A percentile compares a stretch with the other conserved stretches of the same genome.
Evolutionary conservation across 331 rosid species (phyloP).

Genomic region (Saraca asoca): DNA sequence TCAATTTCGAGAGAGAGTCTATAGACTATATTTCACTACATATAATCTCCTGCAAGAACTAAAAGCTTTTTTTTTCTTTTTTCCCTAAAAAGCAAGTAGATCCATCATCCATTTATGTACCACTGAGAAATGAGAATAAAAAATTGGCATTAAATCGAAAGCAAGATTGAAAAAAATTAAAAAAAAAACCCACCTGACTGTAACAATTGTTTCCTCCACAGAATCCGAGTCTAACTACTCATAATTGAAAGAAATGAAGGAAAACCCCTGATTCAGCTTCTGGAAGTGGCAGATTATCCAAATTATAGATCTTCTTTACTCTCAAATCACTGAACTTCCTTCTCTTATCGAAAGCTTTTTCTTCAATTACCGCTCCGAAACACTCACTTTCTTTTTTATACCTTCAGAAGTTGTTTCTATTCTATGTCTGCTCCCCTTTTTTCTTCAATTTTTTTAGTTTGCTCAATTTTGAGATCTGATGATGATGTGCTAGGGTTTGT

Average conservation of each 20-base stretch:
- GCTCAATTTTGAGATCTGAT: no score
- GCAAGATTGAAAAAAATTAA: no score
- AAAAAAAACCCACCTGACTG: no score
- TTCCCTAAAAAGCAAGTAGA: no score
- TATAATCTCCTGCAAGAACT: no score
- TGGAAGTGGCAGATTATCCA: slow-evolving; percentile 1
- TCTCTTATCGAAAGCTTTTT: background rate
- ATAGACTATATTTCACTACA: no score
- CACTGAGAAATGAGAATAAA: no score
- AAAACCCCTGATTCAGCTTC: slow-evolving; percentile 11
- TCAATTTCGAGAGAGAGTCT: no score
- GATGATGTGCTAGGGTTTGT: no score
- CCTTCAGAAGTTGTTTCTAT: slow-evolving; percentile 6
- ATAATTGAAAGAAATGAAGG: background rate
- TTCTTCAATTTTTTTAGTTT: background rate
- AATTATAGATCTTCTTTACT: slow-evolving; percentile 37
- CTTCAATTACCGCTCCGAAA: background rate
- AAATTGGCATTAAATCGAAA: no score
- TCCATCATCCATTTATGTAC: no score
- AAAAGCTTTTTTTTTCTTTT: no score
- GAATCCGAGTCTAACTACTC: background rate
- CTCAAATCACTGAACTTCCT: slow-evolving; percentile 31
- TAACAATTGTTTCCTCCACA: background rate
- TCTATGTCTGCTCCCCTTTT: background rate
- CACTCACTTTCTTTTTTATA: background rate